phyloP scores from a whole-genome alignment of 2,329 filamentous ascomycete genomes.

The Penicillium psychrosexuale region DNA sequence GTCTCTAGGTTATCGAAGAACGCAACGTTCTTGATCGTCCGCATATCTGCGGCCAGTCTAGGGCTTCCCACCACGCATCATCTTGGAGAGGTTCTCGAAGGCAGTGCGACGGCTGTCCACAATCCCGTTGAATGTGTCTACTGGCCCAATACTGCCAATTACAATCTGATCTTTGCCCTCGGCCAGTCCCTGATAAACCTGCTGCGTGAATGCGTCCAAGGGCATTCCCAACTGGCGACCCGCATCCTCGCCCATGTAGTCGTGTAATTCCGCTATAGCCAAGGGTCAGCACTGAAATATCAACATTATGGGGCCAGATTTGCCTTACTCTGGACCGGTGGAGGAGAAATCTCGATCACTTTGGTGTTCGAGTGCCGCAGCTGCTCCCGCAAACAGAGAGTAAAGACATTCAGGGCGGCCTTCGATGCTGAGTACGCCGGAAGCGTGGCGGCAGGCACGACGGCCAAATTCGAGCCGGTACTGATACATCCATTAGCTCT shows the following conservation, averaged over 20 bases:
- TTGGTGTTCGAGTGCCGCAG: conserved; percentile 35
- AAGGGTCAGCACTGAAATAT: not conserved
- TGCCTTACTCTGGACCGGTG: conserved; percentile 38
- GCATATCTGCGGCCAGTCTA: not conserved
- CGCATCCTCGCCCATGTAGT: conserved; percentile 43
- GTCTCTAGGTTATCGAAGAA: not conserved
- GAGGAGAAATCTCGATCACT: conserved; percentile 52
- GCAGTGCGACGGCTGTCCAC: conserved; percentile 27
- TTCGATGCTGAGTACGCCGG: conserved; percentile 32
- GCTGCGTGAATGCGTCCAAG: conserved; percentile 44
- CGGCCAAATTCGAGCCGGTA: not conserved
- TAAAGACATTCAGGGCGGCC: conserved; percentile 51
- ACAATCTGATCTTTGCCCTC: conserved; percentile 45
- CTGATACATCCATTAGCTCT: not conserved
- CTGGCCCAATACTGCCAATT: conserved; percentile 32
- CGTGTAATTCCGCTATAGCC: conserved; percentile 50
- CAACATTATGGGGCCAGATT: not conserved
- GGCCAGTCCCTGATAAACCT: conserved; percentile 45
- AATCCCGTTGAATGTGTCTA: conserved; percentile 33
- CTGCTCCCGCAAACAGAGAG: conserved; percentile 47
- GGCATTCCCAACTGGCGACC: conserved; percentile 51
- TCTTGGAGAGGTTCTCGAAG: conserved; percentile 13
- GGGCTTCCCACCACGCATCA: not conserved
- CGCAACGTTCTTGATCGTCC: not conserved
- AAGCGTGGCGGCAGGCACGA: not conserved